Evolutionary conservation across 116 monocot species (phyloP), one percentile per base, ranked within the genome.

Genomic region (Posidonia oceanica): DNA sequence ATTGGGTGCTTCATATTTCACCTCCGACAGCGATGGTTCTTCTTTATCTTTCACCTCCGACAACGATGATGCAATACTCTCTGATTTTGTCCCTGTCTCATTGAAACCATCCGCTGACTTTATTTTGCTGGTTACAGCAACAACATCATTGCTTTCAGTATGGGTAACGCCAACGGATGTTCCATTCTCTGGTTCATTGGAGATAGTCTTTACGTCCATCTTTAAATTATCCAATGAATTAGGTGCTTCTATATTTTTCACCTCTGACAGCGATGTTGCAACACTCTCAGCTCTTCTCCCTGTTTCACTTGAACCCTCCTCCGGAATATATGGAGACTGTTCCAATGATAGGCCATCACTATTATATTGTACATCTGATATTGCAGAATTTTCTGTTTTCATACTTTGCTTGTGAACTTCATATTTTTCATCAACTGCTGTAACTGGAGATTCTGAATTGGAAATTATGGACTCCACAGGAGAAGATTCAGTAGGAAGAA

Each of bases 401-500:
- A n/a, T 59, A 41, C 15, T 60, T 52, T n/a, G 54, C 20, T 63
- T 22, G 16, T 37, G 15, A 52, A 2, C 53, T 63, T 63, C 29
- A 72, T 75, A 29, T 29, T 29, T 21, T 14, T 71, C 22, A 22
- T 3, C 23, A 56, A 54, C 55, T 55, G 54, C 4, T 44, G 58
- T 10, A 75, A 38, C 20, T 14, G 56, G 59, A 67, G 60, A 41
- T 42, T 68, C 59, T 75, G 22, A 8, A 16, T 23, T 29, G 21
- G 59, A 74, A 56, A 52, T 36, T 7, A 57, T 5, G 41, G n/a
- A 21, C 14, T 39, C 41, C 11, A n/a, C 10, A n/a, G 65, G 39
- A 42, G 59, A 58, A 74, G 67, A 59, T 20, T 36, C n/a, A 29
- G 44, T 42, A 36, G 60, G 51, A 44, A 75, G 44, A 59, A 5